These are phyloP conservation scores for Globisporangium parvum DNA, from an alignment of 352 stramenopile species.

Conservation along the genomic window DNA sequence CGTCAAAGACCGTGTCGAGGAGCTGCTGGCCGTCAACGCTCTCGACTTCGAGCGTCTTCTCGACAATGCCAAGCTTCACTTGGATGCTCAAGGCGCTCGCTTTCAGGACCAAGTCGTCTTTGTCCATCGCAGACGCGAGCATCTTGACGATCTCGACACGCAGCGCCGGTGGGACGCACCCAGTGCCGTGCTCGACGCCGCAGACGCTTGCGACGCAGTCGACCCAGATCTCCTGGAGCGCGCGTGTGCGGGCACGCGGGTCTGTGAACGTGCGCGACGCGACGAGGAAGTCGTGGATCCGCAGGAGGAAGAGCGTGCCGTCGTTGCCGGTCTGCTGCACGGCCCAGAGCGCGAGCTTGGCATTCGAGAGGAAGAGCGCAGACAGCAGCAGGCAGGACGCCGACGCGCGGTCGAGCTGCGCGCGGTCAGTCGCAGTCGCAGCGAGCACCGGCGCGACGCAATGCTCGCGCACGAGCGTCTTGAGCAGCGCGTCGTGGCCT, in stretches of 20 bases:
- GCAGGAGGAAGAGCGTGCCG: conserved; percentile 42
- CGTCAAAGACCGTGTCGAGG: conserved; percentile 66
- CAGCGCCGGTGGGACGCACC: conserved; percentile 53
- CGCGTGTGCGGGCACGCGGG: conserved; percentile 33
- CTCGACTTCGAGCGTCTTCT: conserved; percentile 73
- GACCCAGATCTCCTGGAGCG: conserved; percentile 75
- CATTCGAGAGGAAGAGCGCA: conserved; percentile 73
- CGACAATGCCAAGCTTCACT: conserved; percentile 76
- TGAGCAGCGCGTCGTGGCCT: conserved; percentile 48
- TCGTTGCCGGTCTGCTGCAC: conserved; percentile 64
- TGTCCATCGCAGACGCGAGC: conserved; percentile 55
- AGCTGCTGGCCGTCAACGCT: conserved; percentile 56
- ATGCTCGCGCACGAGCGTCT: conserved; percentile 61
- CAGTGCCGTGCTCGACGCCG: conserved; percentile 63
- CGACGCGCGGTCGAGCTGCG: conserved; percentile 43
- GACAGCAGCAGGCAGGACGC: conserved; percentile 68
- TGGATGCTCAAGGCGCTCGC: conserved; percentile 75
- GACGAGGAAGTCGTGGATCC: conserved; percentile 52
- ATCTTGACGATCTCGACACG: conserved; percentile 77
- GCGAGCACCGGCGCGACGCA: conserved; percentile 62
- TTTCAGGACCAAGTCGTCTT: conserved; percentile 66
- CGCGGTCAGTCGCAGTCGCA: conserved; percentile 32
- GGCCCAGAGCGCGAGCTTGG: conserved; percentile 73
- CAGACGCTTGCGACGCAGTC: conserved; percentile 77
- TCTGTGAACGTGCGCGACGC: conserved; percentile 45